These are phyloP conservation scores for Trametes pubescens DNA, from an alignment of 1,284 basidiomycete species.

Conservation along the genomic window DNA sequence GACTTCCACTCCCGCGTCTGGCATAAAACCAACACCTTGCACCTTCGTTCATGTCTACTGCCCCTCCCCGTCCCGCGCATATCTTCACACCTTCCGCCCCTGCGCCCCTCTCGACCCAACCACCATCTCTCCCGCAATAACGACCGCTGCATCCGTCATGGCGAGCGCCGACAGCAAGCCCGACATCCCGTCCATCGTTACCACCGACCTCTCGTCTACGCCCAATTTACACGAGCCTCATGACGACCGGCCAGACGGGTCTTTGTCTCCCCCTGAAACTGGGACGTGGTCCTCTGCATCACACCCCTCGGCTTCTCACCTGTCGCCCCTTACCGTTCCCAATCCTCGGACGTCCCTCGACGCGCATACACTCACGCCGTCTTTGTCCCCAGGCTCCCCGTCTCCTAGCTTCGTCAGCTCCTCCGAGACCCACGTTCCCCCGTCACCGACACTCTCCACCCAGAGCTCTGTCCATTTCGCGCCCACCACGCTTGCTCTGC, in stretches of 20 bases:
- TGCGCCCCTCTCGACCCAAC: conserved; percentile 10
- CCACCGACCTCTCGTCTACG: conserved; percentile 38
- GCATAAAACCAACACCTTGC: conserved; percentile 1
- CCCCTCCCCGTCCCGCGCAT: conserved; percentile 1
- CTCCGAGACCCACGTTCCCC: conserved; percentile 55
- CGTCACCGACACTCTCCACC: conserved; percentile 77
- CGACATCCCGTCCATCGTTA: conserved; percentile 39
- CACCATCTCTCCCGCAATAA: not conserved
- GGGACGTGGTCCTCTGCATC: conserved; percentile 14
- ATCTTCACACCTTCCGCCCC: not conserved
- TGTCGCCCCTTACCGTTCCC: conserved; percentile 32
- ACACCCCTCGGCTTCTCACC: conserved; percentile 23
- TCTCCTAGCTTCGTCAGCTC: conserved; percentile 45
- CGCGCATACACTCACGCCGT: conserved; percentile 30
- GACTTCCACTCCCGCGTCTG: not conserved
- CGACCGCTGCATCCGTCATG: conserved; percentile 16
- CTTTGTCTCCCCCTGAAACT: conserved; percentile 18
- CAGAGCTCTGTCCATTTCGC: conserved; percentile 67
- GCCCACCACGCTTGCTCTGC: conserved; percentile 61
- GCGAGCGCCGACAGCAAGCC: conserved; percentile 27
- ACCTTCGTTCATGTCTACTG: not conserved
- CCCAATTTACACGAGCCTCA: conserved; percentile 23
- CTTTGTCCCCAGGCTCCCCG: conserved; percentile 34
- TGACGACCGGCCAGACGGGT: conserved; percentile 20
- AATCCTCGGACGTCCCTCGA: conserved; percentile 31